Evolutionary conservation across 176 grass and related monocot genomes (phyloP).

Genomic region (Triticum monococcum): DNA sequence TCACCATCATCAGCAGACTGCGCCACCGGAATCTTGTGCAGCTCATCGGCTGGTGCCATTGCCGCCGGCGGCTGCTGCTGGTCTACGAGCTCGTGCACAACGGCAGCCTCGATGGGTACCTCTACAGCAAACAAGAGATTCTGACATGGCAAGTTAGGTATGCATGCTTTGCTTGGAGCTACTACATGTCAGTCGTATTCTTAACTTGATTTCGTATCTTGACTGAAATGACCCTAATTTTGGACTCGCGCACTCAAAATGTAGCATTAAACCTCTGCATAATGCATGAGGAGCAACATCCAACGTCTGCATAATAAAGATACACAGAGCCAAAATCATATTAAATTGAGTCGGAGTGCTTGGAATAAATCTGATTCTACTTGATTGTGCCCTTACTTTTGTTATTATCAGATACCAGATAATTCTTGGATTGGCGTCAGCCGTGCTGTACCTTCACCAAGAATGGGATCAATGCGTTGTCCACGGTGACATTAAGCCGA

Average conservation of each 20-base stretch:
- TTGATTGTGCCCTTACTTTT: background rate
- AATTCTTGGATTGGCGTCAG: slow-evolving; percentile 5
- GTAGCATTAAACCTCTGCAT: too few species aligned
- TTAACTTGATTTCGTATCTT: background rate
- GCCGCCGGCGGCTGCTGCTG: slow-evolving; percentile 32
- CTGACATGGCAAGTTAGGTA: slow-evolving; percentile 46
- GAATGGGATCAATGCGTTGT: slow-evolving; percentile 40
- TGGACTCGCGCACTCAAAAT: too few species aligned
- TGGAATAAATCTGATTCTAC: too few species aligned
- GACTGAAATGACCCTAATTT: background rate
- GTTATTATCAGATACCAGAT: slow-evolving; percentile 4
- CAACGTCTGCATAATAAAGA: too few species aligned
- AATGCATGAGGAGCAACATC: too few species aligned
- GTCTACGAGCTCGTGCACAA: slow-evolving; percentile 60
- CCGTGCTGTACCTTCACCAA: slow-evolving; percentile 28
- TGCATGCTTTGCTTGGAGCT: background rate
- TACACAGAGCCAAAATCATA: too few species aligned
- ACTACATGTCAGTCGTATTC: background rate
- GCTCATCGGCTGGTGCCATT: slow-evolving; percentile 70
- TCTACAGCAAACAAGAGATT: slow-evolving; percentile 34
- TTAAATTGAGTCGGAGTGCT: too few species aligned
- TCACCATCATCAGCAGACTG: slow-evolving; percentile 59
- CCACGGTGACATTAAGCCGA: slow-evolving; percentile 35
- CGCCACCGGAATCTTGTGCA: slow-evolving; percentile 72
- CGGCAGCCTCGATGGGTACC: slow-evolving; percentile 51